phyloP scores from a whole-genome alignment of 2,329 filamentous ascomycete species.

The Aspergillus pseudoglaucus region DNA sequence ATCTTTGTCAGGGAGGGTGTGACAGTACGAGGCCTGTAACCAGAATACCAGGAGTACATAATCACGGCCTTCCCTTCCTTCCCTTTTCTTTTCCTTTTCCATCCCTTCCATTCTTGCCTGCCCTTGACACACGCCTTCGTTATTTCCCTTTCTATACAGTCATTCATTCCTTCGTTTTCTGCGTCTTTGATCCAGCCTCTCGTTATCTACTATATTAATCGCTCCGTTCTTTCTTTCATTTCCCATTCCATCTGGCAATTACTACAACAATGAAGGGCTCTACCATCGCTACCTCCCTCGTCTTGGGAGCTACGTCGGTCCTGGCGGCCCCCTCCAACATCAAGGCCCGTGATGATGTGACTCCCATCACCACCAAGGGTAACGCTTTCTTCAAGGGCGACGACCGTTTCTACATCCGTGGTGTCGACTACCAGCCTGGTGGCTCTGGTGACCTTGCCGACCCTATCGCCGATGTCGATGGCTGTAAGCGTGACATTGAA shows the following conservation, averaged over 20 bases:
- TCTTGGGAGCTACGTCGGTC: slow-evolving; percentile 41
- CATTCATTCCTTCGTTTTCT: slow-evolving; percentile 13
- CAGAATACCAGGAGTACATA: no score
- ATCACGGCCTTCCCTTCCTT: neutral
- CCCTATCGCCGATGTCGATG: slow-evolving; percentile 63
- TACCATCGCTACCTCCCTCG: slow-evolving; percentile 42
- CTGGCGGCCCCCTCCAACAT: slow-evolving; percentile 37
- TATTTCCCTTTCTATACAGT: slow-evolving; percentile 3
- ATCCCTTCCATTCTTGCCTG: slow-evolving; percentile 1
- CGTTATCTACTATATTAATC: slow-evolving; percentile 13
- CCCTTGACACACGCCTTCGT: neutral
- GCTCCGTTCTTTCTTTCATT: slow-evolving; percentile 5
- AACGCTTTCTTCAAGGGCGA: slow-evolving; percentile 61
- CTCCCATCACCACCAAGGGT: slow-evolving; percentile 56
- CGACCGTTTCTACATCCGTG: slow-evolving; percentile 49
- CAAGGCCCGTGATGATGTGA: slow-evolving; percentile 41
- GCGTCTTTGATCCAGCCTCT: slow-evolving; percentile 19
- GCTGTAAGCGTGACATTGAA: slow-evolving; percentile 72
- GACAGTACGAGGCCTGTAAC: no score
- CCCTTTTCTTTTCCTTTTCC: slow-evolving; percentile 1
- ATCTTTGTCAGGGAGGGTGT: neutral
- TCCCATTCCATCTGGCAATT: slow-evolving; percentile 2
- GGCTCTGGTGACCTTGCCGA: slow-evolving; percentile 60
- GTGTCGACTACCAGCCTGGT: slow-evolving; percentile 60
- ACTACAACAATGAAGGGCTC: slow-evolving; percentile 48